These are phyloP conservation scores for Penicillium janthinellum DNA, from an alignment of 2,329 filamentous ascomycete species.

Conservation along the genomic window DNA sequence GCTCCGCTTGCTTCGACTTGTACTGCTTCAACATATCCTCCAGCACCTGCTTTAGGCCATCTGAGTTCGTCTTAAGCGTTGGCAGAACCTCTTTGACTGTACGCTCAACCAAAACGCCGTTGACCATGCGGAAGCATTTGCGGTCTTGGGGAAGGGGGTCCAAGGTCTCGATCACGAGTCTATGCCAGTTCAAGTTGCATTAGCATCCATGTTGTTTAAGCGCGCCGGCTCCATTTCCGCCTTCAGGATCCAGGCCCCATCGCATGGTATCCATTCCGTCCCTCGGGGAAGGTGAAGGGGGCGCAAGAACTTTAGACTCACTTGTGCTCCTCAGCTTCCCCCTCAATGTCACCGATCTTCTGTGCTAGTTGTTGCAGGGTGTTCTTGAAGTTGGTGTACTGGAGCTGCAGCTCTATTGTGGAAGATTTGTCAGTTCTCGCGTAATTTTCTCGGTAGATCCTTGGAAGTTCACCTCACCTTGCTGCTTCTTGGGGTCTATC, in stretches of 20 bases:
- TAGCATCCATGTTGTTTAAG: conserved; percentile 14
- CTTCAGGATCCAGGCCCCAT: neutral
- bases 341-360: conserved; percentile 97
- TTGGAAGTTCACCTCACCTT: conserved; percentile 38
- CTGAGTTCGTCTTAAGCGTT: conserved; percentile 87
- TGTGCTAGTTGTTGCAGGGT: conserved; percentile 87
- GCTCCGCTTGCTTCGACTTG: conserved; percentile 88
- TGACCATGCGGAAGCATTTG: conserved; percentile 99
- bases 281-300: neutral
- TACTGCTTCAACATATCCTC: conserved; percentile 97
- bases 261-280: neutral
- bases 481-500: conserved; percentile 48
- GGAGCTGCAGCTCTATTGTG: conserved; percentile 49
- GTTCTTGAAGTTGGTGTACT: conserved; percentile 62
- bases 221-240: neutral
- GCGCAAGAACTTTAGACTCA: conserved; percentile 50
- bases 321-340: conserved; percentile 98
- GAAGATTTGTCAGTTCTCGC: conserved; percentile 11
- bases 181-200: conserved; percentile 42
- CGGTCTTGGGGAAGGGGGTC: conserved; percentile 78
- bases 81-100: conserved; percentile 92
- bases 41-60: conserved; percentile 89
- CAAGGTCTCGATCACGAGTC: conserved; percentile 91
- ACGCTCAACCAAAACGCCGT: conserved; percentile 90
- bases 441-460: neutral